phyloP scores from a whole-genome alignment of 192 early-diverging fungal species.

The Spinellus fusiger region DNA sequence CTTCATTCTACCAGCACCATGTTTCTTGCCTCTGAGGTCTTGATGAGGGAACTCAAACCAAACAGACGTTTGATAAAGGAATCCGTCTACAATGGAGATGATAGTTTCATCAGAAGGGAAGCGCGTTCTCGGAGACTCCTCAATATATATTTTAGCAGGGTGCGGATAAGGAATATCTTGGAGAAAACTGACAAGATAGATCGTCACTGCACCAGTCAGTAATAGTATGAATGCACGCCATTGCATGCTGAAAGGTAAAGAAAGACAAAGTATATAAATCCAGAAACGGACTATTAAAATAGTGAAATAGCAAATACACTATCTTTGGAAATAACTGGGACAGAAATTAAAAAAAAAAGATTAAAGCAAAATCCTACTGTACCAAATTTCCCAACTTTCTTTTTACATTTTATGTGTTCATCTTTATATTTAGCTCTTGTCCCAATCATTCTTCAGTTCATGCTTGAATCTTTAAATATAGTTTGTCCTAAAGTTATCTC shows the following conservation, averaged over 20 bases:
- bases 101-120: constrained; percentile 10
- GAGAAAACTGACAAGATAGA: constrained; percentile 28
- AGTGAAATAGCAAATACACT: background rate
- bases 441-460: too few relatives aligned
- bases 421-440: too few relatives aligned
- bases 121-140: background rate
- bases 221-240: constrained; percentile 32
- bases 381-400: too few relatives aligned
- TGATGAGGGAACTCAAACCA: constrained; percentile 10
- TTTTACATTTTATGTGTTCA: too few relatives aligned
- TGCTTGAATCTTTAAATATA: too few relatives aligned
- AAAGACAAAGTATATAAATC: background rate
- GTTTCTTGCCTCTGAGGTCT: background rate
- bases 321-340: too few relatives aligned
- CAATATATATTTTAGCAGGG: constrained; percentile 8
- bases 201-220: constrained; percentile 10
- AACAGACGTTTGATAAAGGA: constrained; percentile 24
- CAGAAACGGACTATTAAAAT: background rate
- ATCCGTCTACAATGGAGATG: constrained; percentile 3
- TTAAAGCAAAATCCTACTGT: too few relatives aligned
- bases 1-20: constrained; percentile 6
- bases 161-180: constrained; percentile 30
- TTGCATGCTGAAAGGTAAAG: constrained; percentile 14
- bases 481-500: too few relatives aligned
- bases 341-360: too few relatives aligned